phyloP scores from a whole-genome alignment of 495 filamentous ascomycete genomes.

The Parathielavia hyrcaniae region DNA sequence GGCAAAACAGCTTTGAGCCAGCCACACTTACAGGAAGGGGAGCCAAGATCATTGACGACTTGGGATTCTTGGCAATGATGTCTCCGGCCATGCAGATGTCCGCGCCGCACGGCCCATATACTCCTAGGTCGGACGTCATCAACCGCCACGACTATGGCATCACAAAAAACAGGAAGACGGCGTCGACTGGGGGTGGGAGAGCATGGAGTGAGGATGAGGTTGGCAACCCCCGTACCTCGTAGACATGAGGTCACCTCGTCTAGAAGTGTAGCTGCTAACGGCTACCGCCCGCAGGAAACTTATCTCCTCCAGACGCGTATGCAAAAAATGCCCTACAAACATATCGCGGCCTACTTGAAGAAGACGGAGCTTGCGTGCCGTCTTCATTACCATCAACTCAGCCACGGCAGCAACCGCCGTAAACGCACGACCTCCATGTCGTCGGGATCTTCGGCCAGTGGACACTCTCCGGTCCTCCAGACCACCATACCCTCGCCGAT shows the following conservation, averaged over 20 bases:
- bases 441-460: constrained; percentile 46
- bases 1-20: constrained; percentile 23
- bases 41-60: constrained; percentile 13
- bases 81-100: constrained; percentile 46
- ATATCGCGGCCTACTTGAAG: constrained; percentile 74
- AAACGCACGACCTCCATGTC: constrained; percentile 59
- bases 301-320: constrained; percentile 76
- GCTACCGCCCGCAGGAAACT: constrained; percentile 52
- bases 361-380: constrained; percentile 83
- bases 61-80: constrained; percentile 31
- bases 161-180: constrained; percentile 55
- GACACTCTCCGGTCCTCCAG: constrained; percentile 44
- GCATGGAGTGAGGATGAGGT: constrained; percentile 78
- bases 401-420: constrained; percentile 69
- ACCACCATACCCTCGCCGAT: constrained; percentile 44
- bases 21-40: not conserved
- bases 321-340: constrained; percentile 85
- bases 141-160: constrained; percentile 50
- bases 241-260: not conserved
- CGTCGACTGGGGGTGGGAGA: constrained; percentile 63
- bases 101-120: constrained; percentile 36
- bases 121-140: constrained; percentile 44
- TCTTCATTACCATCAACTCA: constrained; percentile 77
- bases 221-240: constrained; percentile 23
- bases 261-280: constrained; percentile 18